Base-by-base conservation (phyloP, 352 stramenopile genomes). In the Pythium brachiatum region DNA sequence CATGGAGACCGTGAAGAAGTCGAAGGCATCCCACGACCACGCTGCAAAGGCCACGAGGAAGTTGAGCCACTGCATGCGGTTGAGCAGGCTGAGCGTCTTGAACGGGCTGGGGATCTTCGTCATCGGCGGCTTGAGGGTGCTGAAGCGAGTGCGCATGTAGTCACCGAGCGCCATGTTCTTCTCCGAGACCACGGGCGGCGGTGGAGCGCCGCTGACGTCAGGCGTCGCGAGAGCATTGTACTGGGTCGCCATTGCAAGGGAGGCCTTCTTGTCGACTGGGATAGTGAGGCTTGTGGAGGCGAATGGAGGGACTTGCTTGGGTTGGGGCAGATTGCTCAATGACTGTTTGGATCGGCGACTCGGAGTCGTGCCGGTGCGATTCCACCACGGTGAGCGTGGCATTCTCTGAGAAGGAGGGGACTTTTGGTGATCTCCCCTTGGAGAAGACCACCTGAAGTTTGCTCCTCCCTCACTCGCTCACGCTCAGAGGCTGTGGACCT, bases 1-100 rank as follows among this genome's bases (percentile, higher is more conserved):
- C 57, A 83, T 58, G 0, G 75, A 79, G 39, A 80, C 75, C 16
- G 75, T 83, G 70, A 83, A 83, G 70, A 83, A 83, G 62, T 83
- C 75, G 47, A 83, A 83, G 7, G 70, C 75, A 47, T 83, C 75
- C 75, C 72, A 83, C 15, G 61, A 69, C 72, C 75, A 83, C 15
- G 72, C 65, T 9, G 62, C n/a, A 52, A 83, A 83, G 7, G 72
- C 38, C 16, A 23, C 38, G 38, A 18, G 16, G 4, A 44, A 44
- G 38, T 44, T 44, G 38, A 44, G 38, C 38, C 38, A 44, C 38
- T 44, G 38, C 38, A 44, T 44, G 16, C 16, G 72, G 53, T 80
- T 78, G 66, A 82, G 72, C 59, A 72, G 6, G 38, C 2, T 18
- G 2, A 44, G 5, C 16, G 38, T 6, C 1, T 6, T 2, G 38